Conservation (phyloP, 441 rosid species). For the Syzygium syzygioides region DNA sequence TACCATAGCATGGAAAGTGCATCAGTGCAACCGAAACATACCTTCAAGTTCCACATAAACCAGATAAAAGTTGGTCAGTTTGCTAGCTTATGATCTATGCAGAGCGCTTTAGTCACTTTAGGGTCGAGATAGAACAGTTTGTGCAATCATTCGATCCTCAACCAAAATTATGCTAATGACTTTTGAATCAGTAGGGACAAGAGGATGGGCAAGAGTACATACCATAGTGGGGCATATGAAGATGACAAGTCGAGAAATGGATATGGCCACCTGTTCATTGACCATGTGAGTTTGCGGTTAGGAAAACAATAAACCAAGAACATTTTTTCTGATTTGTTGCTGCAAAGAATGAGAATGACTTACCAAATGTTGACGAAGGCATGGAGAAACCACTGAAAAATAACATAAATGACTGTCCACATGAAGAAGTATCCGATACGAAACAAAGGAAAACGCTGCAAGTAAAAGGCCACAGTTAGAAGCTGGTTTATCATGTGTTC, state of each 20-base stretch:
- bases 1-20: constrained; percentile 87
- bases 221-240: constrained; percentile 89
- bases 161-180: not conserved
- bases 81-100: not conserved
- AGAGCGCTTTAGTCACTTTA: not conserved
- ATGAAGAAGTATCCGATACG: constrained; percentile 86
- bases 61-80: not conserved
- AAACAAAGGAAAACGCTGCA: constrained; percentile 85
- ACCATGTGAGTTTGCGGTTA: not conserved
- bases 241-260: constrained; percentile 92
- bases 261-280: constrained; percentile 87
- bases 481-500: not conserved
- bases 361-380: constrained; percentile 66
- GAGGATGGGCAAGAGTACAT: constrained; percentile 4
- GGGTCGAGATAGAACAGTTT: not conserved
- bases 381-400: constrained; percentile 86
- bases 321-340: not conserved
- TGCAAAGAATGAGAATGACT: not conserved
- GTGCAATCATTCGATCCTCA: not conserved
- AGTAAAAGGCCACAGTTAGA: not conserved
- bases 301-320: not conserved
- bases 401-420: constrained; percentile 75
- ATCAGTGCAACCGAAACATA: constrained; percentile 76
- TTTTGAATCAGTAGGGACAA: not conserved
- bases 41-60: constrained; percentile 36